Evolutionary conservation across 768 basidiomycete genomes (phyloP).

Genomic region (Mycena rosella): DNA sequence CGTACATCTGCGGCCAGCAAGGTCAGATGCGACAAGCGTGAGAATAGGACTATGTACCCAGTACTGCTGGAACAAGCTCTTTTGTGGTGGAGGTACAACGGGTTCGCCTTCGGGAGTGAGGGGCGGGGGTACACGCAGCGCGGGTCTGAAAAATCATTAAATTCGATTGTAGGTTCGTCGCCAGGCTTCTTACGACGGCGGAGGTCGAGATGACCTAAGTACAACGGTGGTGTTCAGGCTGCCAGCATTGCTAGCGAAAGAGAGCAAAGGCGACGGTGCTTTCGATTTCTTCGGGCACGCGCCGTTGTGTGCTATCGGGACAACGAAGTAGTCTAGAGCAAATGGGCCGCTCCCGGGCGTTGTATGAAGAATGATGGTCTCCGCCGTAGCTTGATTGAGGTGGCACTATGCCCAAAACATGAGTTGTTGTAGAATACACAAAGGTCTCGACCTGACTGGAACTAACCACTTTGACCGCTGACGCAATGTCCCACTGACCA

Average conservation of each 20-base stretch:
- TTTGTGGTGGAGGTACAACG: constrained; percentile 71
- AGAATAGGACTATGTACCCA: constrained; percentile 58
- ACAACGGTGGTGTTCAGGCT: constrained; percentile 66
- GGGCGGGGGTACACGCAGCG: constrained; percentile 75
- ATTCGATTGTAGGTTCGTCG: not conserved
- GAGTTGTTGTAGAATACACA: not conserved
- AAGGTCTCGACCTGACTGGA: constrained; percentile 35
- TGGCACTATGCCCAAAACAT: constrained; percentile 67
- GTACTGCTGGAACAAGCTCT: constrained; percentile 89
- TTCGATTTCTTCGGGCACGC: constrained; percentile 62
- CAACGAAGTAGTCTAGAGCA: constrained; percentile 79
- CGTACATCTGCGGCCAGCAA: constrained; percentile 64
- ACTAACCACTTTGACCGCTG: constrained; percentile 71
- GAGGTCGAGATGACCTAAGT: constrained; percentile 58
- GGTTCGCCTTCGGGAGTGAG: constrained; percentile 76
- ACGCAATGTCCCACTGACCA: constrained; percentile 66
- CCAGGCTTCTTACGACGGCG: constrained; percentile 65
- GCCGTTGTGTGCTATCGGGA: constrained; percentile 76
- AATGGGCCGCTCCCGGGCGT: constrained; percentile 62
- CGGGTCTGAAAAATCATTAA: constrained; percentile 61
- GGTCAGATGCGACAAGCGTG: not conserved
- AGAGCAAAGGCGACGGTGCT: constrained; percentile 44
- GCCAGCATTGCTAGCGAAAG: constrained; percentile 43
- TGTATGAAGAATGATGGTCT: constrained; percentile 70
- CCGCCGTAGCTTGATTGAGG: constrained; percentile 64